phyloP scores from a whole-genome alignment of 2,329 filamentous ascomycete species.

The Xylariaceae sp. region DNA sequence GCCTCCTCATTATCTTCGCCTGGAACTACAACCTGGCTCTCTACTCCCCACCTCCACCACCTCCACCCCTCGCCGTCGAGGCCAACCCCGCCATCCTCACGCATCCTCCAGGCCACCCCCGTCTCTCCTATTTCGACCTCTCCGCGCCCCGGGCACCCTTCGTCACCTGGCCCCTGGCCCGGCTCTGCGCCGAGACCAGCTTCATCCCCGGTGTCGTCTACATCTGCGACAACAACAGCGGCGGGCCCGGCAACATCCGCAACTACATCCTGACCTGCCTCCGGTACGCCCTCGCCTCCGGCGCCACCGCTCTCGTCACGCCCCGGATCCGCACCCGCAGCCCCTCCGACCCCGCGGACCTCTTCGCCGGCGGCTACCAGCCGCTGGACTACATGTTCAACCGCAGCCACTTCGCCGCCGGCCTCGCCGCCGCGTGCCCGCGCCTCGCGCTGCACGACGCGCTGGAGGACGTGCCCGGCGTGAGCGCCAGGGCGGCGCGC shows the following conservation, averaged over 20 bases:
- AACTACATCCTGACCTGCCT: slow-evolving; percentile 46
- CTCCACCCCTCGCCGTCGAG: no score
- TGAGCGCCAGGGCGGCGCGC: slow-evolving; percentile 21
- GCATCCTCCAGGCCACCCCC: neutral
- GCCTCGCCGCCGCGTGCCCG: slow-evolving; percentile 32
- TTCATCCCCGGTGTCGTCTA: slow-evolving; percentile 38
- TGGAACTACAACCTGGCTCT: no score
- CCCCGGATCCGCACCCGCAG: slow-evolving; percentile 38
- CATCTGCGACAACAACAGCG: slow-evolving; percentile 45
- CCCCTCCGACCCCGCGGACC: slow-evolving; percentile 29
- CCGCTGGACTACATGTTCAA: slow-evolving; percentile 43
- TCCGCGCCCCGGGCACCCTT: slow-evolving; percentile 35
- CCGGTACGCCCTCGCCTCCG: slow-evolving; percentile 43
- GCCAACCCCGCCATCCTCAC: no score
- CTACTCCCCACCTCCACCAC: no score
- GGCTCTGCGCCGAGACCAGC: slow-evolving; percentile 37
- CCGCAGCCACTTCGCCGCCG: slow-evolving; percentile 34
- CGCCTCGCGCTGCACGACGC: slow-evolving; percentile 31
- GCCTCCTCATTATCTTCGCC: no score
- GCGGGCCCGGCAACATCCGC: slow-evolving; percentile 46
- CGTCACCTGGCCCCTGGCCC: slow-evolving; percentile 37
- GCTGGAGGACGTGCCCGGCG: slow-evolving; percentile 32
- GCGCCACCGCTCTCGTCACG: slow-evolving; percentile 38
- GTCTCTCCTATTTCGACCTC: slow-evolving; percentile 22
- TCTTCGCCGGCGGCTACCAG: slow-evolving; percentile 29